Percentiles rank a stretch among this genome's conserved stretches.
Evolutionary conservation across 495 filamentous ascomycete species (phyloP).

Genomic region (Oleoguttula mirabilis): DNA sequence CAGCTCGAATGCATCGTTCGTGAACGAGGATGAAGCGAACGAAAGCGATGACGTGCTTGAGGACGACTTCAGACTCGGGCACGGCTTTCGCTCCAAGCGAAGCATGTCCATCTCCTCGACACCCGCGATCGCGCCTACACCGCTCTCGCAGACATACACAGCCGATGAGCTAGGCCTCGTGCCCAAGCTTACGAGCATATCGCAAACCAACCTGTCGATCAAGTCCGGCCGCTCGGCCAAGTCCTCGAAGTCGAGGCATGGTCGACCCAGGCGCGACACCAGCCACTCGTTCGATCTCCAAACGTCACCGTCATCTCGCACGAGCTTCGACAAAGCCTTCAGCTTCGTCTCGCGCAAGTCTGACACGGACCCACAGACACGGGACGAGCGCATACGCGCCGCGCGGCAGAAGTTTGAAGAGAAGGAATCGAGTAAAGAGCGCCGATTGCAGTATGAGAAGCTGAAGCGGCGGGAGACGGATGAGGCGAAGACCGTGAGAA

Average conservation of each 20-base stretch:
- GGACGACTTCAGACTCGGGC: slow-evolving; percentile 25
- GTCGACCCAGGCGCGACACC: slow-evolving; percentile 5
- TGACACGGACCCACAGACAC: slow-evolving; percentile 24
- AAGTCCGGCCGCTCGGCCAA: slow-evolving; percentile 26
- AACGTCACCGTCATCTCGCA: slow-evolving; percentile 39
- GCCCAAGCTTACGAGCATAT: slow-evolving; percentile 35
- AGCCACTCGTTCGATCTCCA: slow-evolving; percentile 20
- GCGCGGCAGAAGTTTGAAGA: slow-evolving; percentile 39
- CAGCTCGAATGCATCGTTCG: slow-evolving; percentile 39
- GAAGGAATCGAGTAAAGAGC: slow-evolving; percentile 40
- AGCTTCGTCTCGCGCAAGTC: slow-evolving; percentile 35
- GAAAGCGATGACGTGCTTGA: slow-evolving; percentile 29
- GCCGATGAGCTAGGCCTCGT: slow-evolving; percentile 31
- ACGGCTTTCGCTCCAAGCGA: slow-evolving; percentile 18
- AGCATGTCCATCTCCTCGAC: slow-evolving; percentile 23
- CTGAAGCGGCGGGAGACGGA: slow-evolving; percentile 7
- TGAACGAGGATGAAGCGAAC: slow-evolving; percentile 31
- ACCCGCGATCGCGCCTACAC: slow-evolving; percentile 15
- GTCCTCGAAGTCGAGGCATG: slow-evolving; percentile 6
- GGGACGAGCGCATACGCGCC: slow-evolving; percentile 15
- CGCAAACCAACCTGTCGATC: slow-evolving; percentile 43
- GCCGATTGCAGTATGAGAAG: slow-evolving; percentile 20
- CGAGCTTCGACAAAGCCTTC: slow-evolving; percentile 47
- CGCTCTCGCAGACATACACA: slow-evolving; percentile 30
- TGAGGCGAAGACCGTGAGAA: slow-evolving; percentile 6